Base-by-base conservation (phyloP, 2,329 filamentous ascomycete species). In the Alternaria infectoria region DNA sequence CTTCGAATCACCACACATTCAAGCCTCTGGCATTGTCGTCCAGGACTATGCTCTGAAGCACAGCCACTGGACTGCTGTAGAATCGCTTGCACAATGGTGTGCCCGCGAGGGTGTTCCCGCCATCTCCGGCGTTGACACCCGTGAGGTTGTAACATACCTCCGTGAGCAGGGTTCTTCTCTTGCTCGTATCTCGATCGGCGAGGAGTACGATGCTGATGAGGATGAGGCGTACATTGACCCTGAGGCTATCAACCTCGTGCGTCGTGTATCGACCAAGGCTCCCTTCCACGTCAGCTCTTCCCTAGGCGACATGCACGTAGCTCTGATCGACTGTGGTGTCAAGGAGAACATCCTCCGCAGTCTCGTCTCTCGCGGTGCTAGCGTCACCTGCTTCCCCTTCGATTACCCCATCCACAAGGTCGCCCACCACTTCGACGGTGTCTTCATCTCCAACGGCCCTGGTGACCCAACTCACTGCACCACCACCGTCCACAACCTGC, bases 331-430 rank as follows among this genome's bases (percentile, higher is more conserved):
- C 83, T 99, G 96, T 77, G 96, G 96, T 85, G 96, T 98, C 72
- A 99, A 99, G 88, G 96, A 99, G 88, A 99, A 99, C 86, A 99
- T 99, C 75, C 90, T 99, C 64, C 93, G 96, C 77, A 96, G 92
- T 80, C 86, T 99, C 64, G 94, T 98, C 77, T 90, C 88, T 82
- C 93, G 96, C 68, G 96, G 96, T 65, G 93, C 94, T 57, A 94
- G 92, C 68, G 92, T 97, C 68, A 98, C 96, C 44, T 92, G 93
- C 75, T 96, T 99, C 86, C 96, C 96, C 63, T 97, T 91, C 83
- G 90, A 98, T 85, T 98, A 96, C 84, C 95, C 94, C 57, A 96
- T 99, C 80, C 94, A 98, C 88, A 97, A 98, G 87, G 92, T 97
- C 40, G 92, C 96, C 61, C 92, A 96, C 82, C 93, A 98, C 87